Conservation (phyloP, 2,329 filamentous ascomycete genomes). For the Colletotrichum liaoningense region DNA sequence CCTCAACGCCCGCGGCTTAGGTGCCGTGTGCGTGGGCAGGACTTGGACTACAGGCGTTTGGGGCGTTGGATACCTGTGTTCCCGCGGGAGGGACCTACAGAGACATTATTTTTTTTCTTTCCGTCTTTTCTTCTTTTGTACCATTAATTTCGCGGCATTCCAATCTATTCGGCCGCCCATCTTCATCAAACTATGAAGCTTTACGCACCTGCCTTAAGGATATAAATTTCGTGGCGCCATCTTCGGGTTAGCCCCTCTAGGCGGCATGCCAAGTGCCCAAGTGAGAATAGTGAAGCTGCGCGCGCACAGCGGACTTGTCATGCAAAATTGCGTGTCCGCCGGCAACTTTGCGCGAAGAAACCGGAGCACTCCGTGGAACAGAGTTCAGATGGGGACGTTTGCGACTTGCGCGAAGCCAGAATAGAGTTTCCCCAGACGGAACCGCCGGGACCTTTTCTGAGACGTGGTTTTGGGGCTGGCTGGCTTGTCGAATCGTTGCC, state of each 20-base stretch:
- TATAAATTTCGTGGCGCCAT: background rate
- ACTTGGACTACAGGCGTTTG: background rate
- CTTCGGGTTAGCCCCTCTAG: background rate
- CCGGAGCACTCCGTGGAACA: background rate
- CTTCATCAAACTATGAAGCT: background rate
- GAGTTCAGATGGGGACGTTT: background rate
- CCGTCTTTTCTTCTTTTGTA: background rate
- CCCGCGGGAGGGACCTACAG: no score
- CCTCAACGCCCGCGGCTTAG: background rate
- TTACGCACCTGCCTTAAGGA: background rate
- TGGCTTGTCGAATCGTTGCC: no score
- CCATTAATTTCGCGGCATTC: background rate
- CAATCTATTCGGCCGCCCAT: background rate
- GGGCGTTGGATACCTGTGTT: background rate
- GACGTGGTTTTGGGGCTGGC: background rate
- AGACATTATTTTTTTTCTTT: background rate
- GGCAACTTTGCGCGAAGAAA: background rate
- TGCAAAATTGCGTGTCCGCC: background rate
- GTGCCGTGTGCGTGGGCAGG: background rate
- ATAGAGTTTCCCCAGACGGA: slow-evolving; percentile 7
- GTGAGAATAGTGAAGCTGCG: no score
- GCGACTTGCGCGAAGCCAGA: background rate
- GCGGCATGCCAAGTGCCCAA: background rate
- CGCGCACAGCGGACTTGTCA: no score
- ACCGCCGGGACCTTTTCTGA: slow-evolving; percentile 1